Evolutionary conservation across 163 green algal genomes (phyloP).

Genomic region (Trebouxiophyceae sp.): DNA sequence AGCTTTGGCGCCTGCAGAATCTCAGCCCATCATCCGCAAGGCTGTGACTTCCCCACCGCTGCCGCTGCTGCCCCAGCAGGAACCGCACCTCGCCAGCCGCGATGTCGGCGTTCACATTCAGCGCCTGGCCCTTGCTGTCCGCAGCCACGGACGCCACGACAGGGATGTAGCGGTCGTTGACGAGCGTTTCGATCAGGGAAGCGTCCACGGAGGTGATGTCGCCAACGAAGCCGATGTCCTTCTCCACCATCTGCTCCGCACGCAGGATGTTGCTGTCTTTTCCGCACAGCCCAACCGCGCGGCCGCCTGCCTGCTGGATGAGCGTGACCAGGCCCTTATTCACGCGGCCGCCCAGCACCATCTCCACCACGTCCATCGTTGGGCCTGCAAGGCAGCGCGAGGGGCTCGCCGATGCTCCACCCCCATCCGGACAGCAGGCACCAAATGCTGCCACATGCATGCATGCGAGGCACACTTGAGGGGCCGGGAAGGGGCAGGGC

Average conservation of each 20-base stretch:
- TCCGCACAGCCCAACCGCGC: slow-evolving; percentile 88
- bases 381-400: too few relatives aligned
- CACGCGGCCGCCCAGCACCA: slow-evolving; percentile 92
- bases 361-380: slow-evolving; percentile 99
- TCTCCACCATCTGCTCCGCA: slow-evolving; percentile 68
- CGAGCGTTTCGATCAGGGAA: slow-evolving; percentile 62
- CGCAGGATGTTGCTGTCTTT: slow-evolving; percentile 88
- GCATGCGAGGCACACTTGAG: too few relatives aligned
- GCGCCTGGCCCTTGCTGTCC: slow-evolving; percentile 71
- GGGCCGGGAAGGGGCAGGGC: too few relatives aligned
- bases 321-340: slow-evolving; percentile 97
- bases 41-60: background rate
- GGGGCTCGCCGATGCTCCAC: too few relatives aligned
- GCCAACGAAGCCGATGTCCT: slow-evolving; percentile 91
- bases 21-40: background rate
- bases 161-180: slow-evolving; percentile 77
- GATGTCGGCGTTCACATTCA: slow-evolving; percentile 99
- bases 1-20: background rate
- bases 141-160: slow-evolving; percentile 93
- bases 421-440: too few relatives aligned
- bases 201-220: slow-evolving; percentile 84
- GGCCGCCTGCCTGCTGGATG: slow-evolving; percentile 87
- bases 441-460: too few relatives aligned
- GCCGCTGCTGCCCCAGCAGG: background rate
- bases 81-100: slow-evolving; percentile 80